Evolutionary conservation across 306 rosid species (phyloP).

Genomic region (Pachyrhizus erosus): DNA sequence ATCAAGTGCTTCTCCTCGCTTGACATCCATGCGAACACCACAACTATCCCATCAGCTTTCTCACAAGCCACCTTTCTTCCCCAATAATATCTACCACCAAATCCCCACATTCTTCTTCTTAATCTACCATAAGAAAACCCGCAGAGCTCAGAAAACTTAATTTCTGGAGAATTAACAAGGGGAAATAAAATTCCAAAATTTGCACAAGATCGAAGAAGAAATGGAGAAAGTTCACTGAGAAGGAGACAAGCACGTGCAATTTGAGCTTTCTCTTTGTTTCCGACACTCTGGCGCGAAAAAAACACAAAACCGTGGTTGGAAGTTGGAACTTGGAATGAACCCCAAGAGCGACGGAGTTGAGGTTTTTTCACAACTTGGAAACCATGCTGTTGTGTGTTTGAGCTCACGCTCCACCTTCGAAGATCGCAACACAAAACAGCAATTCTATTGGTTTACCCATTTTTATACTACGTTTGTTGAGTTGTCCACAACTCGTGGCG

Average conservation of each 20-base stretch:
- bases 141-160: neutral
- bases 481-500: neutral
- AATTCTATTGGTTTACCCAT: slow-evolving; percentile 13
- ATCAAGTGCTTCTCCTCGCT: slow-evolving; percentile 78
- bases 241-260: neutral
- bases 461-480: neutral
- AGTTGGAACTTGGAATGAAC: neutral
- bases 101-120: slow-evolving; percentile 78
- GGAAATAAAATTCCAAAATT: neutral
- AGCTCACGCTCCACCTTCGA: slow-evolving; percentile 37
- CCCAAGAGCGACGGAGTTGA: neutral
- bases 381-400: neutral
- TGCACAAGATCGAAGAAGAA: neutral
- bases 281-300: neutral
- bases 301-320: neutral
- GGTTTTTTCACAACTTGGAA: slow-evolving; percentile 9
- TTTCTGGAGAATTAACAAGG: neutral
- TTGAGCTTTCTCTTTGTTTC: neutral
- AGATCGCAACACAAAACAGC: neutral
- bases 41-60: slow-evolving; percentile 76
- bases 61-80: slow-evolving; percentile 64
- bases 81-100: slow-evolving; percentile 88
- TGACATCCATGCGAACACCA: slow-evolving; percentile 90
- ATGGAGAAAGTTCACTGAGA: neutral
- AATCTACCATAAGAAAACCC: neutral